These are phyloP conservation scores for Aspergillus bertholletiae DNA, from an alignment of 495 filamentous ascomycete species.

Conservation along the genomic window DNA sequence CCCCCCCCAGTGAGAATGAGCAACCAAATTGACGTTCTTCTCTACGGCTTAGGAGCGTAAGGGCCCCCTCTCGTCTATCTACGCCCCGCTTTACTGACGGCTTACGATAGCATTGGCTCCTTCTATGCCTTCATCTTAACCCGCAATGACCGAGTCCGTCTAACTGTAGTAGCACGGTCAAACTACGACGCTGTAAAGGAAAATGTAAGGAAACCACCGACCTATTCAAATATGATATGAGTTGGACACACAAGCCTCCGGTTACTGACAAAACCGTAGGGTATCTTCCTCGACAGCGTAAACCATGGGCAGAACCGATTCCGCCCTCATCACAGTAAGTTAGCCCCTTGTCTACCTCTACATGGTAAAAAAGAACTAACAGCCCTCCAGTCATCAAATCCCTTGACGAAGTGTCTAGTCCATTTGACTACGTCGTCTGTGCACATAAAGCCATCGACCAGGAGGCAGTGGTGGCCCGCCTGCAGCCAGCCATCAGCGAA, in stretches of 20 bases:
- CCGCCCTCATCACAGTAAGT: slow-evolving; percentile 33
- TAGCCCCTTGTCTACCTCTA: background rate
- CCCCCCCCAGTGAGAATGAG: slow-evolving; percentile 17
- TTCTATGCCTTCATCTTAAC: slow-evolving; percentile 47
- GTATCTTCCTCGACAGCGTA: slow-evolving; percentile 41
- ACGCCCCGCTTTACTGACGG: background rate
- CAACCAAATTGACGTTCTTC: slow-evolving; percentile 30
- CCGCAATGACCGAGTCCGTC: slow-evolving; percentile 33
- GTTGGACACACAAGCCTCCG: no score
- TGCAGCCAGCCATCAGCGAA: slow-evolving; percentile 37
- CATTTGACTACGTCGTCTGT: slow-evolving; percentile 47
- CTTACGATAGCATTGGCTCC: slow-evolving; percentile 34
- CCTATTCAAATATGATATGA: no score
- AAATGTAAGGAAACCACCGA: slow-evolving; percentile 23
- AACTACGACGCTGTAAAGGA: slow-evolving; percentile 46
- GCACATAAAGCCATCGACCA: slow-evolving; percentile 51
- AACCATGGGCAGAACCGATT: slow-evolving; percentile 46
- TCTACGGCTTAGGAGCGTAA: slow-evolving; percentile 39
- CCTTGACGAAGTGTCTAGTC: slow-evolving; percentile 30
- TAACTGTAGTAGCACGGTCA: slow-evolving; percentile 52
- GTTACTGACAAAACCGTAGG: slow-evolving; percentile 16
- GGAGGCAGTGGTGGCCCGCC: slow-evolving; percentile 23
- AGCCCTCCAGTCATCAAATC: slow-evolving; percentile 46
- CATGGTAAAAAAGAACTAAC: background rate
- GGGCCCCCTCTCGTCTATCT: background rate